These are phyloP conservation scores for Phytophthora brassicae DNA, from an alignment of 352 stramenopile genomes.

Conservation along the genomic window DNA sequence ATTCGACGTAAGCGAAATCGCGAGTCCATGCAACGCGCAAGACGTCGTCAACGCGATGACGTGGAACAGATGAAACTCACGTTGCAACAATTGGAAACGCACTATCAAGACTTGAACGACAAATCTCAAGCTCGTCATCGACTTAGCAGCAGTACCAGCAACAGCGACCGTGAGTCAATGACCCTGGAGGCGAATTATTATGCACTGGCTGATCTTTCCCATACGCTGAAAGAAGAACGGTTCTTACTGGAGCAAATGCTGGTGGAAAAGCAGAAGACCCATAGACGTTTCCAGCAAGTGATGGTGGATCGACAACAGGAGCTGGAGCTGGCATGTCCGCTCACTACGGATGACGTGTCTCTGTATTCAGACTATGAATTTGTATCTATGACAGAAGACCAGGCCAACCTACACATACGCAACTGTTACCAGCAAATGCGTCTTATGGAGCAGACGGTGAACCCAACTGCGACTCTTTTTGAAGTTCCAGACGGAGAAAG, in stretches of 20 bases:
- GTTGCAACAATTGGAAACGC: slow-evolving; percentile 44
- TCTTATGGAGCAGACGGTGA: slow-evolving; percentile 47
- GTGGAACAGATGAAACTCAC: slow-evolving; percentile 52
- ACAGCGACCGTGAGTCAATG: slow-evolving; percentile 11
- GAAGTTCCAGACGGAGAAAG: slow-evolving; percentile 35
- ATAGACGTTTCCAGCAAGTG: slow-evolving; percentile 46
- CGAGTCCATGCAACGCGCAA: slow-evolving; percentile 56
- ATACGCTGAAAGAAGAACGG: slow-evolving; percentile 61
- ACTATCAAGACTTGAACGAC: slow-evolving; percentile 48
- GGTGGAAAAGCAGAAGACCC: slow-evolving; percentile 51
- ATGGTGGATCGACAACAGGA: slow-evolving; percentile 56
- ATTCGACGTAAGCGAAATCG: slow-evolving; percentile 56
- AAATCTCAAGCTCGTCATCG: slow-evolving; percentile 30
- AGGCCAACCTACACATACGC: slow-evolving; percentile 55
- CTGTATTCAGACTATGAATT: slow-evolving; percentile 51
- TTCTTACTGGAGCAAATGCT: slow-evolving; percentile 55
- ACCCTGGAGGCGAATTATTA: slow-evolving; percentile 51
- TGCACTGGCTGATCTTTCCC: slow-evolving; percentile 51
- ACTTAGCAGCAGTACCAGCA: slow-evolving; percentile 13
- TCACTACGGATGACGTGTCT: slow-evolving; percentile 29
- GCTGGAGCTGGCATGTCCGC: slow-evolving; percentile 43
- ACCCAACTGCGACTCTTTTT: slow-evolving; percentile 33
- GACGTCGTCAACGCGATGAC: slow-evolving; percentile 48
- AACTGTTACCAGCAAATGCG: slow-evolving; percentile 61
- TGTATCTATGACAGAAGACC: slow-evolving; percentile 51